Base-by-base conservation (phyloP, 75 land plant species). In the Chamaecyparis obtusa region DNA sequence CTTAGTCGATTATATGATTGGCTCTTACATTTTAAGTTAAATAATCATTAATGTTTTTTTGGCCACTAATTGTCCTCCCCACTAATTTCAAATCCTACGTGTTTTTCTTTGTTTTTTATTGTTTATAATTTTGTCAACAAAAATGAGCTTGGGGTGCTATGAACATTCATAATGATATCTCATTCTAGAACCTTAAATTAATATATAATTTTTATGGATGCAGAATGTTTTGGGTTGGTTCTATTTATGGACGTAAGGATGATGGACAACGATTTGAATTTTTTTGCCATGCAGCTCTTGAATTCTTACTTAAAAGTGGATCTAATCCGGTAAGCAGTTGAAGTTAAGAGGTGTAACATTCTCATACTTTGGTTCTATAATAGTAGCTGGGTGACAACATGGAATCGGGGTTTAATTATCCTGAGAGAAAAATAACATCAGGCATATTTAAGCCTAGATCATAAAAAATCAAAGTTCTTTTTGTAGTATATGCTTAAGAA, bases 241-340 rank as follows among this genome's bases (percentile, higher is more conserved):
- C 96, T 84, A 89, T 97, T 87, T 97, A 97, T 90, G 99, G 99
- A 14, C 88, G 95, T 48, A 89, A 84, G 11, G 93, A 97, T 90
- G 97, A 95, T 90, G 98, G 90, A 46, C 88, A 94, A 33, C 90
- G 97, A 77, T 97, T 97, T 89, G 93, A 88, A 81, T 96, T 96
- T 91, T 97, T 97, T 83, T 97, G 96, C 64, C 93, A 93, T 87
- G 95, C 99, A 44, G 93, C 99, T 33, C 95, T 97, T 48, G 97
- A 97, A 80, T 97, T 89, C 88, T 89, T 95, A 11, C 91, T 86
- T 19, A 96, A 92, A 90, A 91, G 89, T 90, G 97, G 97, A 88
- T 89, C 80, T 86, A 94, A 92, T 86, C 97, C 96, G 77, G 99
- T 97, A 92, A 95, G 96, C 9, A 56, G 16, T 17, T 84, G 85